Base-by-base conservation (phyloP, 768 basidiomycete species). In the Termitomyces heimii region DNA sequence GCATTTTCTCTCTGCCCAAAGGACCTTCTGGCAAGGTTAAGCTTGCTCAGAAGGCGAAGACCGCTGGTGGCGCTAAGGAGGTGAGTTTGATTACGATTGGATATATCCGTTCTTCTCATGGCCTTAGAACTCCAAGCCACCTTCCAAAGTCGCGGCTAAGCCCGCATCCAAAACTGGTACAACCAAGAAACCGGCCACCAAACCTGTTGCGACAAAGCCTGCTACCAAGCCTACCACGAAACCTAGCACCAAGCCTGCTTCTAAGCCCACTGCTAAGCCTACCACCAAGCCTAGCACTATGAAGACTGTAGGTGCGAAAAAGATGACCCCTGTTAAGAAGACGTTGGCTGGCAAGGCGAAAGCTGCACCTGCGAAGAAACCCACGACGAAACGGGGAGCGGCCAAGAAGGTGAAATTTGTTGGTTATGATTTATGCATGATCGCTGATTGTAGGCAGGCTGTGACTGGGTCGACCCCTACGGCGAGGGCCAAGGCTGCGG, bases 11-110 rank as follows among this genome's bases (percentile, higher is more conserved):
- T 2, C 64, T 72, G 35, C 75, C 75, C 65, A 77, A 73, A 63
- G 71, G 77, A 13, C 72, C 78, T 2, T 80, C 82, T 20, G 86
- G 86, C 56, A 83, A 84, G 65, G 80, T 88, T 62, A 86, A 85
- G 72, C 76, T 86, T 13, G 79, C 82, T 8, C 37, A 44, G 22
- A 87, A 85, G 73, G 66, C 66, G 46, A 81, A 77, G 64, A 61
- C 73, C 8, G 65, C 72, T 18, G 66, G 70, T 53, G 72, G 71
- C 54, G 75, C 74, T n/a, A 87, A 88, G 68, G 86, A 88, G 82
- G 86, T 87, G 52, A 44, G 70, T 61, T 6, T 54, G 32, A 55
- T 37, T 42, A 18, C 46, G 35, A 52, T 34, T 46, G 29, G 44
- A n/a, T 35, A 50, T 13, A 50, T 47, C 13, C n/a, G 44, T 22